Percentiles rank a stretch among this genome's conserved stretches.
These are phyloP conservation scores for Colletotrichum destructivum DNA, from an alignment of 2,329 filamentous ascomycete species.

Conservation along the genomic window DNA sequence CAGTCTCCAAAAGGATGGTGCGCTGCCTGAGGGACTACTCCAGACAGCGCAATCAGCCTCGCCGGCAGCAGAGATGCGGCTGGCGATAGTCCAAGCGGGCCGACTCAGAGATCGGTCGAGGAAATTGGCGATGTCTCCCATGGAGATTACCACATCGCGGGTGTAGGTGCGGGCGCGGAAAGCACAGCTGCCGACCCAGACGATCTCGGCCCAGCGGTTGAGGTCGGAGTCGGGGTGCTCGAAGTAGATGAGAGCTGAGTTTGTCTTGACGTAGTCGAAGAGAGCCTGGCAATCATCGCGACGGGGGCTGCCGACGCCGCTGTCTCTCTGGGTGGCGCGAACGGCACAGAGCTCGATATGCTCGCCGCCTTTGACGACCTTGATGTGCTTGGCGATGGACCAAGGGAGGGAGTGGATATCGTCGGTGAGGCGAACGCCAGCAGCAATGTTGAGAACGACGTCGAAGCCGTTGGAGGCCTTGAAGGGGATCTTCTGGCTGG, in stretches of 20 bases:
- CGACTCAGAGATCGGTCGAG: slow-evolving; percentile 20
- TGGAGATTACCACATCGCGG: slow-evolving; percentile 25
- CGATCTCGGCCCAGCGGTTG: slow-evolving; percentile 26
- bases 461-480: slow-evolving; percentile 30
- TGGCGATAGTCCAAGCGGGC: slow-evolving; percentile 12
- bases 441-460: slow-evolving; percentile 17
- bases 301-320: slow-evolving; percentile 9
- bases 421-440: slow-evolving; percentile 15
- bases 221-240: slow-evolving; percentile 9
- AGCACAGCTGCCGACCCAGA: slow-evolving; percentile 32
- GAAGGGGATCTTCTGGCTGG: slow-evolving; percentile 18
- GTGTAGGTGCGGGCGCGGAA: slow-evolving; percentile 21
- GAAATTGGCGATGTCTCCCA: slow-evolving; percentile 24
- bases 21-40: slow-evolving; percentile 1
- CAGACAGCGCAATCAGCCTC: slow-evolving; percentile 31
- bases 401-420: neutral
- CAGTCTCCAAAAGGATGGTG: slow-evolving; percentile 24
- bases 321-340: slow-evolving; percentile 5
- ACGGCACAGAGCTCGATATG: slow-evolving; percentile 27
- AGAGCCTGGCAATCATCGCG: slow-evolving; percentile 37
- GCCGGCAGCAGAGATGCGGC: neutral
- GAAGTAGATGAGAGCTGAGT: slow-evolving; percentile 19
- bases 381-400: slow-evolving; percentile 15
- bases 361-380: neutral
- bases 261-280: slow-evolving; percentile 11